Evolutionary conservation across 2,329 filamentous ascomycete species (phyloP).

Genomic region (Podosphaera leucotricha): DNA sequence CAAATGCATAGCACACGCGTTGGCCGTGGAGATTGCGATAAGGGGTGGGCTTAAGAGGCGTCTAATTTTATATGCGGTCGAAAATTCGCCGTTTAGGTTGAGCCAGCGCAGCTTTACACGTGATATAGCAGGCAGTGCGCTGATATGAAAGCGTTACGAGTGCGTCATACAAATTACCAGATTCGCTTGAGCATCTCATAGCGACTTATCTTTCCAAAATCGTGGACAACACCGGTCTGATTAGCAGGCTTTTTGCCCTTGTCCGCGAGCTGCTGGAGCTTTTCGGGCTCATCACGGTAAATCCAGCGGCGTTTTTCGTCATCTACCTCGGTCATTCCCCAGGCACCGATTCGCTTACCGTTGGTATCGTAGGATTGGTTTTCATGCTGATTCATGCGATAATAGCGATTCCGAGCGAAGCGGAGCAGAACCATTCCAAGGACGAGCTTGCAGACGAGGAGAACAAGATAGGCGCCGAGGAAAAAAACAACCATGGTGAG

Average conservation of each 20-base stretch:
- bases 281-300: conserved; percentile 63
- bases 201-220: conserved; percentile 43
- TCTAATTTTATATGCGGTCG: too few species aligned
- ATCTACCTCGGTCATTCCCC: conserved; percentile 65
- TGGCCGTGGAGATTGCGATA: too few species aligned
- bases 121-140: too few species aligned
- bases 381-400: conserved; percentile 48
- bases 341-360: conserved; percentile 56
- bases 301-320: conserved; percentile 74
- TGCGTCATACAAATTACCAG: conserved; percentile 36
- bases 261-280: conserved; percentile 33
- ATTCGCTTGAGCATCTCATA: conserved; percentile 98
- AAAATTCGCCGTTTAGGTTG: too few species aligned
- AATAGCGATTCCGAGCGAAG: conserved; percentile 58
- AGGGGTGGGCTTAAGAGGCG: too few species aligned
- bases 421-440: conserved; percentile 71
- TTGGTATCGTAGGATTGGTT: conserved; percentile 37
- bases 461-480: conserved; percentile 59
- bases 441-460: conserved; percentile 64
- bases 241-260: conserved; percentile 39
- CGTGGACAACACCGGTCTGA: conserved; percentile 25
- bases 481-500: conserved; percentile 72
- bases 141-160: neutral
- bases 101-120: too few species aligned
- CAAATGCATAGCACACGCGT: too few species aligned